These are phyloP conservation scores for Paralagenidium karlingii DNA, from an alignment of 352 stramenopile species.

Conservation along the genomic window DNA sequence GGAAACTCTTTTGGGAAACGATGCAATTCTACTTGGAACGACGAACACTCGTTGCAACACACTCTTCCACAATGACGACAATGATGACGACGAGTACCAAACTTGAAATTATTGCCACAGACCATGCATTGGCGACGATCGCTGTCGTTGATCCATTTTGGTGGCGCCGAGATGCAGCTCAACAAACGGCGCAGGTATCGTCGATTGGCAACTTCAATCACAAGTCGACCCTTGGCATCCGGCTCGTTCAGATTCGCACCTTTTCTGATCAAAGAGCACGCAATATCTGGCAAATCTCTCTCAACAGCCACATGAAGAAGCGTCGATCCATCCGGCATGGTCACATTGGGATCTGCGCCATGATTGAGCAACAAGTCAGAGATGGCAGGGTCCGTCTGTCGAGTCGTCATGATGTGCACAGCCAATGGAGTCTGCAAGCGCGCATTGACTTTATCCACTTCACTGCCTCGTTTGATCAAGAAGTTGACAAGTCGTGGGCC, in stretches of 20 bases:
- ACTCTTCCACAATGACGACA: slow-evolving; percentile 78
- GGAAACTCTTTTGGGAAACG: slow-evolving; percentile 80
- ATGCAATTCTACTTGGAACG: slow-evolving; percentile 65
- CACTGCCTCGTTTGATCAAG: slow-evolving; percentile 67
- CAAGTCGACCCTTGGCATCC: slow-evolving; percentile 55
- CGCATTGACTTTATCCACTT: slow-evolving; percentile 77
- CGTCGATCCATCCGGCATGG: slow-evolving; percentile 67
- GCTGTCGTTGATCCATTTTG: slow-evolving; percentile 75
- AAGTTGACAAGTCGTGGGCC: slow-evolving; percentile 68
- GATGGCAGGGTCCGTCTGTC: slow-evolving; percentile 70
- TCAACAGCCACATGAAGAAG: slow-evolving; percentile 74
- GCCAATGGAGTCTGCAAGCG: slow-evolving; percentile 66
- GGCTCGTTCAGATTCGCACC: slow-evolving; percentile 60
- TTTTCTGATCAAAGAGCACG: slow-evolving; percentile 50
- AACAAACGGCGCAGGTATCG: slow-evolving; percentile 79
- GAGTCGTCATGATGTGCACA: slow-evolving; percentile 78
- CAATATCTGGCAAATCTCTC: slow-evolving; percentile 70
- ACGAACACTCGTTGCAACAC: slow-evolving; percentile 75
- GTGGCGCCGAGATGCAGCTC: slow-evolving; percentile 56
- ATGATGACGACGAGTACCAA: slow-evolving; percentile 66
- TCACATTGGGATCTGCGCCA: slow-evolving; percentile 54
- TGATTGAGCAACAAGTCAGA: slow-evolving; percentile 54
- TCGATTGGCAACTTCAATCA: slow-evolving; percentile 65
- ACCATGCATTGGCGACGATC: slow-evolving; percentile 57
- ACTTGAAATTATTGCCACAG: slow-evolving; percentile 60